phyloP scores from a whole-genome alignment of 2,329 filamentous ascomycete species.

The Pseudogymnoascus destructans region DNA sequence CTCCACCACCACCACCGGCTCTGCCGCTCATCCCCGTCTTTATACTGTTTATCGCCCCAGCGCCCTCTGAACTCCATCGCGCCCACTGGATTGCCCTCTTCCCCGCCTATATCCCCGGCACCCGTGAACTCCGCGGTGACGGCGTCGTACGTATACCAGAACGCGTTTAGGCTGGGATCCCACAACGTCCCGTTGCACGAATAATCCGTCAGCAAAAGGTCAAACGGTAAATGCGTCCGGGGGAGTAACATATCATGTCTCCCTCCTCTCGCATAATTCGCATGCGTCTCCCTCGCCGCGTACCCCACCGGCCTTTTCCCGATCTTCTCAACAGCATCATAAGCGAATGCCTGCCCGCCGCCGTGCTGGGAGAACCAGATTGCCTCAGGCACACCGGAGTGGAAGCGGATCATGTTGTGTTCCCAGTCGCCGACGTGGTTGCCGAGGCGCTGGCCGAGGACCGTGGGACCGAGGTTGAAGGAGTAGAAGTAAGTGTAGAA shows the following conservation, averaged over 20 bases:
- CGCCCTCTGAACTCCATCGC: constrained; percentile 44
- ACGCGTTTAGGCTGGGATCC: constrained; percentile 45
- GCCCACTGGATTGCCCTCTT: constrained; percentile 30
- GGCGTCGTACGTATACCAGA: constrained; percentile 40
- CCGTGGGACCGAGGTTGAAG: constrained; percentile 10
- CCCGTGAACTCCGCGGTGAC: constrained; percentile 18
- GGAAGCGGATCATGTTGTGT: constrained; percentile 54
- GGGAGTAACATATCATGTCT: constrained; percentile 52
- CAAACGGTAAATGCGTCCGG: constrained; percentile 40
- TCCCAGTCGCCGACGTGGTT: constrained; percentile 55
- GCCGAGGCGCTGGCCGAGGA: constrained; percentile 21
- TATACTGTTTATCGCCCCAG: constrained; percentile 51
- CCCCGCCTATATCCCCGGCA: not conserved
- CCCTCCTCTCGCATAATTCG: constrained; percentile 55
- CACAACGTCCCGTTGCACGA: constrained; percentile 42
- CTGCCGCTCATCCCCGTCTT: constrained; percentile 32
- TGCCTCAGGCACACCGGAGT: constrained; percentile 37
- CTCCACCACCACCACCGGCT: constrained; percentile 32
- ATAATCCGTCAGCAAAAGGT: constrained; percentile 38
- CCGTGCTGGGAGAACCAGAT: constrained; percentile 53
- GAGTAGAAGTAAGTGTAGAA: constrained; percentile 14
- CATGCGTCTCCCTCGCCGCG: constrained; percentile 48
- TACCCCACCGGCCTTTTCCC: constrained; percentile 42
- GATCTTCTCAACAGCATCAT: constrained; percentile 39
- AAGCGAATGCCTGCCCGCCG: constrained; percentile 50